phyloP scores from a whole-genome alignment of 1,284 basidiomycete genomes.

The Pseudozyma pruni region DNA sequence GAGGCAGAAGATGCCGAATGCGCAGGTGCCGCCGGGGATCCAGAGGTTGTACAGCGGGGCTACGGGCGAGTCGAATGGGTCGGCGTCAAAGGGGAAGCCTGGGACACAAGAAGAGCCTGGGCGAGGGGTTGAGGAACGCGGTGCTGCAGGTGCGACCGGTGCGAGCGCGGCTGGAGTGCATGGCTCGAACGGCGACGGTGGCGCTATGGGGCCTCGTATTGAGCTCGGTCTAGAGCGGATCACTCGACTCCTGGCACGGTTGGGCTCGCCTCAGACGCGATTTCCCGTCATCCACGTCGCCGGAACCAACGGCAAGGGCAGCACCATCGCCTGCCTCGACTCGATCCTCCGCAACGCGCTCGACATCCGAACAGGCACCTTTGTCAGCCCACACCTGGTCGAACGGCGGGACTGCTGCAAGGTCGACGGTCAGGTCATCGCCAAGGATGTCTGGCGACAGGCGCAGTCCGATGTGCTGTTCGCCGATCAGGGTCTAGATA shows the following conservation, averaged over 20 bases:
- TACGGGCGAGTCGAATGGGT: background rate
- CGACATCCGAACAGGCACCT: constrained; percentile 78
- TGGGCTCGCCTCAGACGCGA: constrained; percentile 74
- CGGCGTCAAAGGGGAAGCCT: background rate
- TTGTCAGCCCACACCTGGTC: constrained; percentile 92
- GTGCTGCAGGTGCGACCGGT: background rate
- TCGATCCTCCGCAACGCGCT: constrained; percentile 75
- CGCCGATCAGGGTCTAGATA: constrained; percentile 73
- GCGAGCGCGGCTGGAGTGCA: too few relatives aligned
- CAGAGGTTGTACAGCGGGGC: constrained; percentile 40
- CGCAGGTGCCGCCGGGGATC: constrained; percentile 31
- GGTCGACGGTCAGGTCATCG: constrained; percentile 75
- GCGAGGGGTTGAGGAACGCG: constrained; percentile 1
- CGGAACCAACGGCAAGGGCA: constrained; percentile 98
- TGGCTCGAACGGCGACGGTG: constrained; percentile 5
- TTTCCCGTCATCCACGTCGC: constrained; percentile 91
- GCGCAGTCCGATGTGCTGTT: constrained; percentile 72
- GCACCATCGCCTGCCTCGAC: constrained; percentile 83
- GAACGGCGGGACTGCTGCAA: constrained; percentile 81
- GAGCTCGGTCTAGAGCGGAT: constrained; percentile 82
- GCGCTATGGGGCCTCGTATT: constrained; percentile 70
- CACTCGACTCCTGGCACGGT: constrained; percentile 72
- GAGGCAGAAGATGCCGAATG: constrained; percentile 30
- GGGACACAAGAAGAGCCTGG: background rate
- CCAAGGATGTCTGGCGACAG: constrained; percentile 72